Evolutionary conservation across 2,329 filamentous ascomycete species (phyloP), one percentile per base, ranked within the genome.

Genomic region (Botrytis squamosa): DNA sequence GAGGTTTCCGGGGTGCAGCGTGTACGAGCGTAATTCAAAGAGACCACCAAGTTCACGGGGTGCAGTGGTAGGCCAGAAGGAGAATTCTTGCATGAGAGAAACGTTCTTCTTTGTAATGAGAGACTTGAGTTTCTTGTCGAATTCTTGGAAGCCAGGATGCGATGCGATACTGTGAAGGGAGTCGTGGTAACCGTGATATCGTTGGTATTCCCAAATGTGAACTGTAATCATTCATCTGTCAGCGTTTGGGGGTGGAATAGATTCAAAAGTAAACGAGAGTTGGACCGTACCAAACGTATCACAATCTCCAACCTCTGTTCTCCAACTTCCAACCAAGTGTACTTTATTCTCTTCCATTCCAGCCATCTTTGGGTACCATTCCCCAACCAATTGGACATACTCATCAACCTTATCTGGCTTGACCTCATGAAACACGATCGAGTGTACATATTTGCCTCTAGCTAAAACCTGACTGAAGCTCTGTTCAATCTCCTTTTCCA

Each of bases 121-220:
- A n/a, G 85, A 87, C 83, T 94, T 95, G 70, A 99, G 91, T 84
- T 95, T 93, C 76, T 85, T 85, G 82, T 97, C 93, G 81, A 98
- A 98, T 16, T 89, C 91, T 77, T 90, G 85, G 82, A 94, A 98
- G 29, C 94, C 94, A 76, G 93, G 92, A 80, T 97, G 93, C 78
- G 88, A 85, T 75, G 93, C 90, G 77, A 98, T 97, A 78, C 88
- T 89, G 85, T 98, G 89, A 65, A 97, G 88, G 33, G 96, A 98
- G 75, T 92, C 90, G 84, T 99, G 96, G 84, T 98, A 98, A 75
- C 96, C 96, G 79, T 95, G 88, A 84, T 98, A 99, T 80, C 95
- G 92, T 84, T 98, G 95, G 83, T 99, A 99, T 84, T 99, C 96
- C 96, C 96, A 99, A 80, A 99, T 99, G 83, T 99, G 96, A 69